phyloP scores from a whole-genome alignment of 164 flowering plant genomes.

The Protea cynaroides region DNA sequence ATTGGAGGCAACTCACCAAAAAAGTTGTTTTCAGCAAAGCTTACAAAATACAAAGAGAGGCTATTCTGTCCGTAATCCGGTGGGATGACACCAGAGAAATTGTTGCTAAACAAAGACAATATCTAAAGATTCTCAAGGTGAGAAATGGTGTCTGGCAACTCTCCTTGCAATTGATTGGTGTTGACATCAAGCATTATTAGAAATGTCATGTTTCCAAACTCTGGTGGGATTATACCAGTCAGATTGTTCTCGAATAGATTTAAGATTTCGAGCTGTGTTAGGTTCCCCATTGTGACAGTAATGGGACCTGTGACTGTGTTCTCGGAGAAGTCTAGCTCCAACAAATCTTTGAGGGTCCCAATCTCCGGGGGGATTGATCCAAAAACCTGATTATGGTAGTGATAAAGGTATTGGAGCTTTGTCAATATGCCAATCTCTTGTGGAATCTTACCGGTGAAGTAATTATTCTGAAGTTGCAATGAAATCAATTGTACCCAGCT shows the following conservation, averaged over 20 bases:
- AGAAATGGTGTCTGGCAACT: constrained; percentile 10
- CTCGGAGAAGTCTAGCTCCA: too few species aligned
- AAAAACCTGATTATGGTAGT: not conserved
- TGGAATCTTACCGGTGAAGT: not conserved
- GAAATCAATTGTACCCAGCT: constrained; percentile 23
- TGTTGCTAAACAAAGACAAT: not conserved
- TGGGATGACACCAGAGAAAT: constrained; percentile 4
- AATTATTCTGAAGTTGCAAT: not conserved
- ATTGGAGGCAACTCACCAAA: constrained; percentile 6
- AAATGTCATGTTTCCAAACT: constrained; percentile 1
- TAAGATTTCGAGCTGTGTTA: not conserved
- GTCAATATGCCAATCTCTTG: not conserved
- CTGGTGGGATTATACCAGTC: not conserved
- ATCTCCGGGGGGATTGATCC: not conserved
- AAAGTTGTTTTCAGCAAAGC: constrained; percentile 6
- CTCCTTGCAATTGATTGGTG: constrained; percentile 4
- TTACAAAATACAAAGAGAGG: not conserved
- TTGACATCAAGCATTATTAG: not conserved
- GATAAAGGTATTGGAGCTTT: not conserved
- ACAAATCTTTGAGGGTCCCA: not conserved
- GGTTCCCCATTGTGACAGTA: too few species aligned
- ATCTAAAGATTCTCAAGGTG: constrained; percentile 2
- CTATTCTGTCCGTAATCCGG: not conserved
- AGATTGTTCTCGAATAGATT: not conserved
- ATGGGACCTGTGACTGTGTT: too few species aligned